Evolutionary conservation across 768 basidiomycete genomes (phyloP).

Genomic region (Termitomyces sp.): DNA sequence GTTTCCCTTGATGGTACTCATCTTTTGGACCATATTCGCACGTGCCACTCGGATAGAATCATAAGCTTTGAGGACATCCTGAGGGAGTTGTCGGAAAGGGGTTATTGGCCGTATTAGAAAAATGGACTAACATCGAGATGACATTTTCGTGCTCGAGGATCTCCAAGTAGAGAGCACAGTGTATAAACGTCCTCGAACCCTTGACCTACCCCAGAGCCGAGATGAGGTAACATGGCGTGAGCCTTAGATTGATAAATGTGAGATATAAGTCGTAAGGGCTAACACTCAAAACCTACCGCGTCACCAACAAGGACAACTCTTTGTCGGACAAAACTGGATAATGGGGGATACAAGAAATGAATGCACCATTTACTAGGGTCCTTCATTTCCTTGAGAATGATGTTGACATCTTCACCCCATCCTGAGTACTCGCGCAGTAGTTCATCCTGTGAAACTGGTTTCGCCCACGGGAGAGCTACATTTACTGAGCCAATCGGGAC

Average conservation of each 20-base stretch:
- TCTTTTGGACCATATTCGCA: conserved; percentile 44
- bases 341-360: conserved; percentile 44
- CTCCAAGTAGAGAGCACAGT: conserved; percentile 42
- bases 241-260: conserved; percentile 32
- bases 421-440: conserved; percentile 38
- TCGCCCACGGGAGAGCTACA: conserved; percentile 39
- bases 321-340: conserved; percentile 39
- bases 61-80: conserved; percentile 47
- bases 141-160: conserved; percentile 33
- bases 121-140: conserved; percentile 38
- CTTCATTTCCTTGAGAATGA: conserved; percentile 40
- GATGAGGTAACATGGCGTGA: conserved; percentile 57
- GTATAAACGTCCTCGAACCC: conserved; percentile 21
- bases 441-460: conserved; percentile 36
- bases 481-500: conserved; percentile 25
- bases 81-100: not conserved
- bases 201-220: conserved; percentile 54
- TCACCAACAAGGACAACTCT: conserved; percentile 51
- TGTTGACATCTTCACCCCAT: conserved; percentile 43
- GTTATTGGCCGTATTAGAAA: not conserved
- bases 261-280: not conserved
- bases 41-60: conserved; percentile 41
- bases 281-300: conserved; percentile 32
- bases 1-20: conserved; percentile 39
- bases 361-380: conserved; percentile 51